phyloP scores from a whole-genome alignment of 352 stramenopile species.

The Globisporangium nodosum region DNA sequence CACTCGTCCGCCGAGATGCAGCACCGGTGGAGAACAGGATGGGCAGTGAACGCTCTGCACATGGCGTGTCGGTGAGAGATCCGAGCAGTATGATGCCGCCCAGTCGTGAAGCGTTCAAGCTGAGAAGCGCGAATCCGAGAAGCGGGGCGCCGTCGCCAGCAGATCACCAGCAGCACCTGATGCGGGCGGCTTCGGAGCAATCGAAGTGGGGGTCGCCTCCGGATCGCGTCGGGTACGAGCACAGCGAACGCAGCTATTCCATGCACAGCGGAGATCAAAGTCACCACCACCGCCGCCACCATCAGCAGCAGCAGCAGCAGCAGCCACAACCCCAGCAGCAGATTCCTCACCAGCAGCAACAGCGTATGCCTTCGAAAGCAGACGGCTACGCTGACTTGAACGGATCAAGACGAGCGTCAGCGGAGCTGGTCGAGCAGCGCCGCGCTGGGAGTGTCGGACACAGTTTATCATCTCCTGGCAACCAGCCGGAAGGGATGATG shows the following conservation, averaged over 20 bases:
- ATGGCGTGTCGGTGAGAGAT: conserved; percentile 8
- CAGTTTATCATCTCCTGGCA: background rate
- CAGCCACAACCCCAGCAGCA: conserved; percentile 1
- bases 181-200: conserved; percentile 12
- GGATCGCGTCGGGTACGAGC: conserved; percentile 4
- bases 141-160: conserved; percentile 4
- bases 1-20: background rate
- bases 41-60: conserved; percentile 6
- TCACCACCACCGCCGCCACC: conserved; percentile 1
- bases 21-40: background rate
- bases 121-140: conserved; percentile 40
- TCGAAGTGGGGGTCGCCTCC: conserved; percentile 5
- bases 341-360: conserved; percentile 4
- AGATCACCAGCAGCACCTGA: conserved; percentile 1
- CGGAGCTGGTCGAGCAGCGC: background rate
- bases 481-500: background rate
- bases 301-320: background rate
- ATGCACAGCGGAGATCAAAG: background rate
- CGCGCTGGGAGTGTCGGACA: background rate
- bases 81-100: conserved; percentile 3
- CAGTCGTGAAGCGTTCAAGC: conserved; percentile 36
- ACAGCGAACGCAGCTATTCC: background rate
- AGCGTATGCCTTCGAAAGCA: conserved; percentile 12
- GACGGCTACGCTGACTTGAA: conserved; percentile 8
- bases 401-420: background rate